These are phyloP conservation scores for Aspergillus pseudoglaucus DNA, from an alignment of 2,329 filamentous ascomycete genomes.

Conservation along the genomic window DNA sequence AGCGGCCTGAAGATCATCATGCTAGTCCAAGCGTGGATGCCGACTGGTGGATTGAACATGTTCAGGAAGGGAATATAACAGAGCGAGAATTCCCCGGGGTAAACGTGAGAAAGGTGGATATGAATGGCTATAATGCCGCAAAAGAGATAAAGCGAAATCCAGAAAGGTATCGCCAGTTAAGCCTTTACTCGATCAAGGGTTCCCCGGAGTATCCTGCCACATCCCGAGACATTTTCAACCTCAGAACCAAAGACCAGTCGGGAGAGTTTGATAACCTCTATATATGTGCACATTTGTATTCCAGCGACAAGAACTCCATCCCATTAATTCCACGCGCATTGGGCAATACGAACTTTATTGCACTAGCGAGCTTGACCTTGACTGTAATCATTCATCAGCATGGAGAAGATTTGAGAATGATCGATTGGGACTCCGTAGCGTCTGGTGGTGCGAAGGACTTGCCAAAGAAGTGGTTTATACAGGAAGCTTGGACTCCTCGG, in stretches of 20 bases:
- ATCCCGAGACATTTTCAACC: conserved; percentile 11
- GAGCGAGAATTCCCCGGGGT: conserved; percentile 36
- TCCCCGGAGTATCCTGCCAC: conserved; percentile 23
- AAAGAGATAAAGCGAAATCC: conserved; percentile 21
- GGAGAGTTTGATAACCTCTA: conserved; percentile 47
- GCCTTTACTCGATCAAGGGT: conserved; percentile 42
- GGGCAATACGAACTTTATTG: conserved; percentile 33
- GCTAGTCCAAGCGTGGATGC: conserved; percentile 30
- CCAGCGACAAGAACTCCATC: conserved; percentile 51
- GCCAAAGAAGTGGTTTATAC: conserved; percentile 41
- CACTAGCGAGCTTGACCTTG: conserved; percentile 44
- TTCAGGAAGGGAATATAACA: conserved; percentile 18
- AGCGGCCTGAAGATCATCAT: conserved; percentile 27
- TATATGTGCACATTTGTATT: conserved; percentile 52
- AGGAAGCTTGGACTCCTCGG: conserved; percentile 44
- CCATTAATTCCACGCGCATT: conserved; percentile 47
- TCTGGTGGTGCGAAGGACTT: conserved; percentile 10
- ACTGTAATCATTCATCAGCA: conserved; percentile 44
- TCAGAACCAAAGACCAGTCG: conserved; percentile 17
- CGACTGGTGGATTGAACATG: conserved; percentile 28
- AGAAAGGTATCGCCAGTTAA: conserved; percentile 37
- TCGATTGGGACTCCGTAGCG: conserved; percentile 25
- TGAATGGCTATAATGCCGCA: conserved; percentile 42
- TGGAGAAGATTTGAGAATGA: conserved; percentile 35
- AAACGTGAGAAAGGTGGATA: conserved; percentile 48